These are phyloP conservation scores for Calonectria hawksworthii DNA, from an alignment of 2,329 filamentous ascomycete species.

Conservation along the genomic window DNA sequence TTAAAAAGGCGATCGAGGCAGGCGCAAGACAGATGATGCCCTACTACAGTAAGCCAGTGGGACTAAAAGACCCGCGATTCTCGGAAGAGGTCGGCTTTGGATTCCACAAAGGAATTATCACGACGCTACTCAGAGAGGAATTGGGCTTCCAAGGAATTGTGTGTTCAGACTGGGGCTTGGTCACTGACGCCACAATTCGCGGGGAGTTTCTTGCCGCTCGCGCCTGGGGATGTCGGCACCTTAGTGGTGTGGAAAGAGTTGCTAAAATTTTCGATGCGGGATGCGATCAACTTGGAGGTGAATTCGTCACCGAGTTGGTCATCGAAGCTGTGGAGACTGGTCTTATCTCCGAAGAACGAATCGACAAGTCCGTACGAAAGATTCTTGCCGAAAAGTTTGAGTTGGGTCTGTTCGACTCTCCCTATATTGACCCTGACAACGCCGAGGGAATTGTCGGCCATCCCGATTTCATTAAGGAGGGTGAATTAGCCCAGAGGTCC, in stretches of 20 bases:
- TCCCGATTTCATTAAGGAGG: background rate
- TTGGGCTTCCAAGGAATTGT: slow-evolving; percentile 67
- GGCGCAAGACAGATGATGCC: slow-evolving; percentile 65
- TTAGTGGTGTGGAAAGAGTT: slow-evolving; percentile 57
- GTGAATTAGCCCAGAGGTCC: slow-evolving; percentile 32
- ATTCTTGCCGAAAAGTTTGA: slow-evolving; percentile 65
- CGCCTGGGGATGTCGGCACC: slow-evolving; percentile 64
- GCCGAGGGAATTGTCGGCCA: slow-evolving; percentile 10
- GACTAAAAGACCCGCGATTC: slow-evolving; percentile 48
- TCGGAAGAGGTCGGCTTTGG: slow-evolving; percentile 63
- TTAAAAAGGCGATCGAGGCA: slow-evolving; percentile 61
- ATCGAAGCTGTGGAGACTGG: slow-evolving; percentile 58
- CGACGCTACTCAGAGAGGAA: slow-evolving; percentile 60
- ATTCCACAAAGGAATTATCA: slow-evolving; percentile 66
- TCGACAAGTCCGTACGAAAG: slow-evolving; percentile 61
- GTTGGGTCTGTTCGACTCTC: slow-evolving; percentile 66
- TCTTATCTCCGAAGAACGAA: slow-evolving; percentile 56
- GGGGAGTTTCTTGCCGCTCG: slow-evolving; percentile 62
- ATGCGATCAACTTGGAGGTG: slow-evolving; percentile 67
- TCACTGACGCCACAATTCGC: slow-evolving; percentile 58
- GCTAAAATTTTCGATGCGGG: slow-evolving; percentile 63
- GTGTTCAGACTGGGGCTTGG: slow-evolving; percentile 66
- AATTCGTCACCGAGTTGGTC: slow-evolving; percentile 61
- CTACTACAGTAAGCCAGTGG: slow-evolving; percentile 59
- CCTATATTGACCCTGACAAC: slow-evolving; percentile 57